Evolutionary conservation across 73 alveolate genomes (phyloP), one percentile per base, ranked within the genome.

Genomic region (Symbiodinium pilosum): DNA sequence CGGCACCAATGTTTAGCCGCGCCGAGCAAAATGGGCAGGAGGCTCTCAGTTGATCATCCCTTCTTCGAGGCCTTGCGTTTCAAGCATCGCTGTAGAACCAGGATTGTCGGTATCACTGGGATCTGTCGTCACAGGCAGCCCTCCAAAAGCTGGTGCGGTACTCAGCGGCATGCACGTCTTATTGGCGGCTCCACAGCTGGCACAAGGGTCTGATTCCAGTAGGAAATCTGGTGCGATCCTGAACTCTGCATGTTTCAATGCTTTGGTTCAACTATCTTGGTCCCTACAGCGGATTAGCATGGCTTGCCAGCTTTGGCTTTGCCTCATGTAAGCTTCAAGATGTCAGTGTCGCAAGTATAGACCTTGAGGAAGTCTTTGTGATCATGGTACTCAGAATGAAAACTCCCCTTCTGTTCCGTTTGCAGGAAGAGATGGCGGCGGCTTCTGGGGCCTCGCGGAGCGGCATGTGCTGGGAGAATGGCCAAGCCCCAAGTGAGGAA

Each of bases 401-500:
- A n/a, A n/a, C n/a, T n/a, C n/a, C n/a, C n/a, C 12, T 32, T 38
- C 16, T 32, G 81, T 32, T 14, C 32, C 81, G 81, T 2, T 20
- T 38, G 21, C 12, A 64, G 81, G 81, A 24, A 18, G 81, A 64
- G 81, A 64, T 64, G 81, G 81, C 24, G 30, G 81, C 81, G 18
- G 30, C 34, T 18, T 28, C 81, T 38, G 86, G 69, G 36, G 94
- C 71, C 69, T 54, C 94, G 34, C 38, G 86, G 86, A 87, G 94
- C 85, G 43, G 43, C 94, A 87, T 87, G 94, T 86, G 94, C 69
- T 87, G 94, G 94, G 94, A 87, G 51, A 84, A 87, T 59, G 94
- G 88, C 51, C 28, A 26, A n/a, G n/a, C n/a, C n/a, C n/a, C n/a
- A n/a, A n/a, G n/a, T n/a, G n/a, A n/a, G n/a, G n/a, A n/a, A n/a